Evolutionary conservation across 148 eudicot genomes (phyloP), one percentile per base, ranked within the genome.

Genomic region (Agrostemma githago): DNA sequence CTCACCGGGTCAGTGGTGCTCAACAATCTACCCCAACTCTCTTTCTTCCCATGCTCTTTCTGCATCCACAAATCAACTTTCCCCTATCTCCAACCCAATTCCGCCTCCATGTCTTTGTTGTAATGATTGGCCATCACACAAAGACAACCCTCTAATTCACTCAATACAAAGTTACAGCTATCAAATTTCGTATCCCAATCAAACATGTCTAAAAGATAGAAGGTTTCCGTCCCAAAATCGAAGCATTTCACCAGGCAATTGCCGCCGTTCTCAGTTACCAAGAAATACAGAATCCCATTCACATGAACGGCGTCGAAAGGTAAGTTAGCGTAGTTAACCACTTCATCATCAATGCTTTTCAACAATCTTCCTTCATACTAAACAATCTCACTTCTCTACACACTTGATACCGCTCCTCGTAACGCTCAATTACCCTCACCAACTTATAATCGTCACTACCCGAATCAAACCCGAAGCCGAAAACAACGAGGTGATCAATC

Each of bases 251-350:
- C 61, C 43, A 26, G 62, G 4, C 15, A 16, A 4, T 1, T 4
- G 5, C 10, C 41, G 61, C 9, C 11, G 16, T 21, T 9, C 10
- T 63, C 12, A 15, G 8, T 44, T 14, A 54, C 71, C 14, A 56
- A 6, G 15, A 38, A 75, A 66, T 75, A 46, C n/a, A 75, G 56
- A 53, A 57, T 54, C 54, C 34, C 77, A 66, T 75, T 75, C 40
- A 75, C 65, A 54, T 46, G 11, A 54, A 56, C 53, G 3, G 63
- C 54, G 42, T 75, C 7, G 0, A 3, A 17, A 39, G 6, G 10
- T 8, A 16, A 5, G 4, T 46, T 26, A 6, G 12, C 42, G n/a
- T 63, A 16, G 17, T 7, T 6, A 26, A 38, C 20, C 56, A 51
- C 11, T 11, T 26, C 41, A 53, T 51, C 73, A 26, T 2, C 15